These are phyloP conservation scores for Penicillium glabrum DNA, from an alignment of 2,329 filamentous ascomycete genomes.

Conservation along the genomic window DNA sequence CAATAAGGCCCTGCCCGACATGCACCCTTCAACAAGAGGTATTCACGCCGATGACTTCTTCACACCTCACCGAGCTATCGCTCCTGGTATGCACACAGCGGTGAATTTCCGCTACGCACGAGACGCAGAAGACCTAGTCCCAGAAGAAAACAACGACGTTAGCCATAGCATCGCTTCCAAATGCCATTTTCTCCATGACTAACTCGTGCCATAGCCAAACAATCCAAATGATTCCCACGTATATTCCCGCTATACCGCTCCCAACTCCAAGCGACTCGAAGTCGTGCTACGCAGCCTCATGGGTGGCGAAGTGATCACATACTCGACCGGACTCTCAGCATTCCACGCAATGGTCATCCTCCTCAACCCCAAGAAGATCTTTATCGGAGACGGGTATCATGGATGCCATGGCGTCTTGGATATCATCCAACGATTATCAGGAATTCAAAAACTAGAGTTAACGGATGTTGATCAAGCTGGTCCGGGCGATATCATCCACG, in stretches of 20 bases:
- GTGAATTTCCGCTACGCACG: constrained; percentile 15
- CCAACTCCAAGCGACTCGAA: constrained; percentile 12
- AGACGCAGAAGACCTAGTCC: constrained; percentile 10
- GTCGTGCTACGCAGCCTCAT: constrained; percentile 8
- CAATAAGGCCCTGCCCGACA: constrained; percentile 8
- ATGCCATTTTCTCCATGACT: background rate
- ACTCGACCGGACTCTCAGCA: constrained; percentile 78
- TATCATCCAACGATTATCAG: constrained; percentile 72
- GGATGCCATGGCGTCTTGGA: constrained; percentile 82
- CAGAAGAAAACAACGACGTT: constrained; percentile 14
- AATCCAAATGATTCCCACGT: constrained; percentile 9
- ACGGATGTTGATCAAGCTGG: constrained; percentile 66
- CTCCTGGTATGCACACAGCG: constrained; percentile 15
- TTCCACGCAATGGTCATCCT: constrained; percentile 82
- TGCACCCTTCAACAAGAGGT: constrained; percentile 11
- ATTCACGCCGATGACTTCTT: constrained; percentile 18
- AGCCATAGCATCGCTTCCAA: background rate
- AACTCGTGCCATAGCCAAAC: constrained; percentile 3
- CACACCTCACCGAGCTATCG: constrained; percentile 15
- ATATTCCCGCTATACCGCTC: constrained; percentile 14
- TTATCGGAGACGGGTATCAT: constrained; percentile 84
- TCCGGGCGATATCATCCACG: constrained; percentile 77
- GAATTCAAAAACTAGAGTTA: constrained; percentile 69
- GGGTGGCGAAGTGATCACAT: constrained; percentile 50
- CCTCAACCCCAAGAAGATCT: constrained; percentile 76